Percentiles rank a stretch among this genome's conserved stretches.
phyloP scores from a whole-genome alignment of 192 early-diverging fungal genomes.

The Phlyctochytrium arcticum region DNA sequence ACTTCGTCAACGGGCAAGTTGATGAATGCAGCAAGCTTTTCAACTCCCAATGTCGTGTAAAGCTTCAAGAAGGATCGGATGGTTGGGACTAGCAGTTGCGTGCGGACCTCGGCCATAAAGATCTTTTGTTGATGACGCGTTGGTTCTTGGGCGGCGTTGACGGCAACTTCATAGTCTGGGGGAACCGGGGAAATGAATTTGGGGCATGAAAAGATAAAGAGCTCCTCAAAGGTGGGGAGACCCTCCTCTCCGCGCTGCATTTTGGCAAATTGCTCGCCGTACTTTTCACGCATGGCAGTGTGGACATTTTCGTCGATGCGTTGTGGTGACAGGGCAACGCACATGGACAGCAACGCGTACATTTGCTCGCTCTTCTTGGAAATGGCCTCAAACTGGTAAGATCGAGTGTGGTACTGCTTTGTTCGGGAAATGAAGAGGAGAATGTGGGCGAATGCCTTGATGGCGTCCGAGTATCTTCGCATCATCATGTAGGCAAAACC shows the following conservation, averaged over 20 bases:
- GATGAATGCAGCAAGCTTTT: slow-evolving; percentile 83
- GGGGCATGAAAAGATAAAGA: slow-evolving; percentile 88
- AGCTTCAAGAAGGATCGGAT: slow-evolving; percentile 93
- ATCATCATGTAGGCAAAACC: slow-evolving; percentile 99
- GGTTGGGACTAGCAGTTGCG: slow-evolving; percentile 81
- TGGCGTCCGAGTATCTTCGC: slow-evolving; percentile 92
- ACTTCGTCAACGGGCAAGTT: slow-evolving; percentile 80
- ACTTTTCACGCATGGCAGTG: slow-evolving; percentile 81
- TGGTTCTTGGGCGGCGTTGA: slow-evolving; percentile 48
- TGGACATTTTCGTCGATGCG: slow-evolving; percentile 93
- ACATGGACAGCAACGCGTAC: slow-evolving; percentile 88
- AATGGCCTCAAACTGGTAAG: slow-evolving; percentile 86
- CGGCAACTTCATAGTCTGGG: slow-evolving; percentile 73
- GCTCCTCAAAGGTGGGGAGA: slow-evolving; percentile 76
- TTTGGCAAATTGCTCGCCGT: slow-evolving; percentile 84
- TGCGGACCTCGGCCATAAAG: slow-evolving; percentile 80
- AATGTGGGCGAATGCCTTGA: slow-evolving; percentile 86
- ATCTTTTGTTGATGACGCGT: slow-evolving; percentile 77
- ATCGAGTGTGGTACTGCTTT: slow-evolving; percentile 90
- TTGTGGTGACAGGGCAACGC: slow-evolving; percentile 86
- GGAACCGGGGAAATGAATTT: slow-evolving; percentile 92
- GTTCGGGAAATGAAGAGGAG: slow-evolving; percentile 85
- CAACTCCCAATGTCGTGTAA: slow-evolving; percentile 88
- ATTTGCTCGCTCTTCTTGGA: slow-evolving; percentile 94
- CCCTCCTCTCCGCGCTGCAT: slow-evolving; percentile 88